Conservation (phyloP, 495 filamentous ascomycete genomes). For the Xylaria acuta region DNA sequence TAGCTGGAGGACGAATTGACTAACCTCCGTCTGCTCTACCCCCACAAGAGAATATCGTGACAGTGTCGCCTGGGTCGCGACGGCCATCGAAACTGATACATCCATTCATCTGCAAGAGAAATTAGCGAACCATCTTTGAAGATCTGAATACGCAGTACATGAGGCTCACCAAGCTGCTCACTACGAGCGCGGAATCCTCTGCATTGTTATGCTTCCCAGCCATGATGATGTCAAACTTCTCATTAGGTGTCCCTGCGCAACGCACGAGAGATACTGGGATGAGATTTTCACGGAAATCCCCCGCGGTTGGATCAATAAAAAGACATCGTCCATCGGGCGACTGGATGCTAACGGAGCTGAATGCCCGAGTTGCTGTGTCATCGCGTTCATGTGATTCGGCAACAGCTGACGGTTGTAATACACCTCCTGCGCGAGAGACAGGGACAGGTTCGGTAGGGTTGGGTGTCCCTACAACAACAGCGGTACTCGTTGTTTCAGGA, state of each 20-base stretch:
- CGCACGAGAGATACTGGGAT: slow-evolving; percentile 55
- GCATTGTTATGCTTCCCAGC: slow-evolving; percentile 56
- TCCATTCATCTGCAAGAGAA: slow-evolving; percentile 47
- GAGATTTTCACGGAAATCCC: slow-evolving; percentile 62
- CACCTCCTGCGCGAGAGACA: slow-evolving; percentile 57
- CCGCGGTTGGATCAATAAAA: slow-evolving; percentile 59
- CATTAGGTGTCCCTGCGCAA: slow-evolving; percentile 54
- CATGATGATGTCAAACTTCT: slow-evolving; percentile 63
- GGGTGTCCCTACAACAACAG: slow-evolving; percentile 35
- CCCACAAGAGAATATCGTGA: slow-evolving; percentile 60
- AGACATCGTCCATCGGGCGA: slow-evolving; percentile 58
- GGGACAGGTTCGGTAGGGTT: slow-evolving; percentile 57
- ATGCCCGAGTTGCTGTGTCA: slow-evolving; percentile 54
- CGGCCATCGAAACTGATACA: slow-evolving; percentile 59
- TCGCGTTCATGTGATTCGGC: slow-evolving; percentile 56
- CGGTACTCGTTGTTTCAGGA: slow-evolving; percentile 10
- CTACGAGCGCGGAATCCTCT: slow-evolving; percentile 48
- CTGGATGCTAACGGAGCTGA: slow-evolving; percentile 53
- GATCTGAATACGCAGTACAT: neutral
- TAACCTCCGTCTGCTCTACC: slow-evolving; percentile 58
- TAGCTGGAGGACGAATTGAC: slow-evolving; percentile 23
- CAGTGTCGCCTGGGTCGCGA: slow-evolving; percentile 51
- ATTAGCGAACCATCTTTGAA: slow-evolving; percentile 9
- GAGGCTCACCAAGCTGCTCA: slow-evolving; percentile 51
- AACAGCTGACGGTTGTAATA: slow-evolving; percentile 54